Percentiles rank a stretch among this genome's conserved stretches.
These are phyloP conservation scores for Talaromyces nanjingensis DNA, from an alignment of 495 filamentous ascomycete species.

Conservation along the genomic window DNA sequence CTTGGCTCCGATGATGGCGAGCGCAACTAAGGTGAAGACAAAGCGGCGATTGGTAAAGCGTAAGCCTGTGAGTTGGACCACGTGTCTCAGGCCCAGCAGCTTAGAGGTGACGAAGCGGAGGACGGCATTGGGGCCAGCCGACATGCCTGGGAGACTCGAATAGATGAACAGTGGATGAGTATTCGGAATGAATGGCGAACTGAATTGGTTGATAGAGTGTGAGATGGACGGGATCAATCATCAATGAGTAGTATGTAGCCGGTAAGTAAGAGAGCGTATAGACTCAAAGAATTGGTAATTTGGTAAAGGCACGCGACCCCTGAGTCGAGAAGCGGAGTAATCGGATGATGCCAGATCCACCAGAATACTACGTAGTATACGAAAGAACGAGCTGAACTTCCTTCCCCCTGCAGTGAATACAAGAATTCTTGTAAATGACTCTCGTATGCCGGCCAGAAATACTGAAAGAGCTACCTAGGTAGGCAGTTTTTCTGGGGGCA, in stretches of 20 bases:
- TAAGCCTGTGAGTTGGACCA: not conserved
- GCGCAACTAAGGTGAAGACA: conserved; percentile 28
- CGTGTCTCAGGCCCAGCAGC: not conserved
- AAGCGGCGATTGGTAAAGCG: conserved; percentile 20
- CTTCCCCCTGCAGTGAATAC: not conserved
- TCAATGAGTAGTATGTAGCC: not conserved
- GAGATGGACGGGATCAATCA: not conserved
- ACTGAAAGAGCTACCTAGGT: not conserved
- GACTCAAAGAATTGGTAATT: not conserved
- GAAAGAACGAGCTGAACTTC: not conserved
- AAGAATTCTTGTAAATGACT: not conserved
- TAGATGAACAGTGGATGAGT: not conserved
- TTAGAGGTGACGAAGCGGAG: not conserved
- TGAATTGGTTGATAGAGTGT: not conserved
- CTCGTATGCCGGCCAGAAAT: not conserved
- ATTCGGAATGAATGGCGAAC: not conserved
- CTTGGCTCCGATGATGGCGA: conserved; percentile 28
- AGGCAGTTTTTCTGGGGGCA: not conserved
- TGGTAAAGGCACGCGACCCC: not conserved
- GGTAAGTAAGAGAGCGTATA: conserved; percentile 1
- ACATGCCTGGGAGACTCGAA: not conserved
- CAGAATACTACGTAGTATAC: not conserved
- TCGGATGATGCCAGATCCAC: not conserved
- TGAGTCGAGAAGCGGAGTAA: not conserved
- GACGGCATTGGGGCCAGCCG: not conserved